phyloP scores from a whole-genome alignment of 2,329 filamentous ascomycete genomes.

The Fusarium duplospermum region DNA sequence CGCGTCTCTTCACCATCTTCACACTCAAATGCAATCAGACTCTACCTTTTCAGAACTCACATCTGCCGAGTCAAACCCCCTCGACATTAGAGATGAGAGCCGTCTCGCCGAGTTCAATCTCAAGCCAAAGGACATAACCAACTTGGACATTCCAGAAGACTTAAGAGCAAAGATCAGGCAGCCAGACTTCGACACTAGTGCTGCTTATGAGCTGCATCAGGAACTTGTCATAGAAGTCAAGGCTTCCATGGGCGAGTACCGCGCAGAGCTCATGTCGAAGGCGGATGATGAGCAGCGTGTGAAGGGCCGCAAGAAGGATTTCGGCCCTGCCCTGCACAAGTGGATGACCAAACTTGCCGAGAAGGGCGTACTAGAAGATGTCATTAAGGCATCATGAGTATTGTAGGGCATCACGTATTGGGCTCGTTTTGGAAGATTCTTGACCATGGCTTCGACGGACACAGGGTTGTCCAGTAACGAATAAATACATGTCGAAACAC shows the following conservation, averaged over 20 bases:
- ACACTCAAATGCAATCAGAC: conserved; percentile 45
- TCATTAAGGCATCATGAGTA: conserved; percentile 44
- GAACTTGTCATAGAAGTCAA: conserved; percentile 56
- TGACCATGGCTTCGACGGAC: background rate
- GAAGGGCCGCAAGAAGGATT: conserved; percentile 71
- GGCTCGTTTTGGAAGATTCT: background rate
- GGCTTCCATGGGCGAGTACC: conserved; percentile 57
- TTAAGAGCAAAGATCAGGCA: conserved; percentile 27
- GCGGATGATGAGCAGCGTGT: conserved; percentile 65
- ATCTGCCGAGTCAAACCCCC: conserved; percentile 31
- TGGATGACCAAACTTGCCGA: conserved; percentile 78
- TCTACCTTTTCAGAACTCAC: conserved; percentile 37
- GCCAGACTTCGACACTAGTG: conserved; percentile 19
- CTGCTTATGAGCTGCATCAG: conserved; percentile 52
- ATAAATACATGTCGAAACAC: background rate
- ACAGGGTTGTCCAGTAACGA: background rate
- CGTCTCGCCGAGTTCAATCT: conserved; percentile 49
- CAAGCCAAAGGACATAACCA: conserved; percentile 38
- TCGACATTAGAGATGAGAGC: conserved; percentile 38
- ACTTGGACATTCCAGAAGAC: conserved; percentile 27
- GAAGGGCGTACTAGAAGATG: conserved; percentile 67
- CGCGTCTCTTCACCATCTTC: conserved; percentile 53
- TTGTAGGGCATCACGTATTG: background rate
- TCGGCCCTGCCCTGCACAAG: conserved; percentile 73
- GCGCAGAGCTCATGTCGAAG: conserved; percentile 59